Evolutionary conservation across 768 basidiomycete genomes (phyloP).

Genomic region (Dacryopinax spathularia): DNA sequence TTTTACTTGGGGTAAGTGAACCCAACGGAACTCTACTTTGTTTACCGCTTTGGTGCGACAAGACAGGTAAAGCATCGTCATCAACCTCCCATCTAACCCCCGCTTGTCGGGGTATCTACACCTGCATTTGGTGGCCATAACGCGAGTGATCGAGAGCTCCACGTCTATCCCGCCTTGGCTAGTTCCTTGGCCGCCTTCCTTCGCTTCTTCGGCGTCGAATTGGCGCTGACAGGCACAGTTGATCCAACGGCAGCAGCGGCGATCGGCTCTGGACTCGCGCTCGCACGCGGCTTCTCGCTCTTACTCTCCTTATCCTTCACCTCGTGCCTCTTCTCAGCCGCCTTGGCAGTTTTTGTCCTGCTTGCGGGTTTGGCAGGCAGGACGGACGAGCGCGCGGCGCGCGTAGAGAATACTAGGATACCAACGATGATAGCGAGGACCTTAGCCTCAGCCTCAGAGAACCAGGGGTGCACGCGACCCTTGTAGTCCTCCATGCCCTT

Average conservation of each 20-base stretch:
- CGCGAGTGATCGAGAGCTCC: neutral
- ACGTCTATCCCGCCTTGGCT: neutral
- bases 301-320: neutral
- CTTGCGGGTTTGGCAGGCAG: neutral
- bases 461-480: neutral
- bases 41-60: neutral
- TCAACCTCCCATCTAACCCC: too few species aligned
- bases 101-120: too few species aligned
- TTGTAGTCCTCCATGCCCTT: neutral
- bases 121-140: neutral
- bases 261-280: neutral
- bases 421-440: neutral
- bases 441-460: neutral
- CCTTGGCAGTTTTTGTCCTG: neutral
- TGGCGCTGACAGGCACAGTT: neutral
- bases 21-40: neutral
- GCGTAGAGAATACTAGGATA: neutral
- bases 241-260: neutral
- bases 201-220: neutral
- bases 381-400: neutral
- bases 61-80: neutral
- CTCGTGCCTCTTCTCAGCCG: slow-evolving; percentile 1
- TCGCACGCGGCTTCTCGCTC: too few species aligned
- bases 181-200: neutral
- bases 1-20: neutral